phyloP scores from a whole-genome alignment of 805 yeast genomes.

The Ogataea minuta region DNA sequence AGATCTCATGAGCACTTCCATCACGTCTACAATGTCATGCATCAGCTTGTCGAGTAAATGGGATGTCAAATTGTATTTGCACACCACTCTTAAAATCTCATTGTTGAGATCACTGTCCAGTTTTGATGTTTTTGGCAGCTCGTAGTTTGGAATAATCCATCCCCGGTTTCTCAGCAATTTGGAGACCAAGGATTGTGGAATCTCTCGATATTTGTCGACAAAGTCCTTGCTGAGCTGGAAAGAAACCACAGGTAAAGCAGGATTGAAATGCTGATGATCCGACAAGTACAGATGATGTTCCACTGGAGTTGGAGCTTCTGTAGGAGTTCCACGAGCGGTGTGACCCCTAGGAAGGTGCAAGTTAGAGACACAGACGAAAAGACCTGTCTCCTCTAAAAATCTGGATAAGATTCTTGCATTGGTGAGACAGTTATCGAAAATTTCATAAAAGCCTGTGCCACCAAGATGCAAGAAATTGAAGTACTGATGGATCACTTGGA shows the following conservation, averaged over 20 bases:
- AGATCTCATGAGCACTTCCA: slow-evolving; percentile 52
- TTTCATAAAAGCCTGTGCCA: slow-evolving; percentile 60
- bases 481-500: slow-evolving; percentile 86
- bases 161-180: slow-evolving; percentile 73
- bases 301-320: slow-evolving; percentile 18
- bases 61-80: slow-evolving; percentile 64
- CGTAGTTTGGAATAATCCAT: slow-evolving; percentile 88
- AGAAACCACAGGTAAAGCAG: slow-evolving; percentile 89
- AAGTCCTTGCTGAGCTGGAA: slow-evolving; percentile 68
- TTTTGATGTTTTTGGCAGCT: slow-evolving; percentile 57
- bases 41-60: slow-evolving; percentile 60
- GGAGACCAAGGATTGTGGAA: slow-evolving; percentile 78
- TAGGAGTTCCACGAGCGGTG: slow-evolving; percentile 28
- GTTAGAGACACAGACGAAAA: slow-evolving; percentile 71
- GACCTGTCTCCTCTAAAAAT: slow-evolving; percentile 61
- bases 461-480: slow-evolving; percentile 75
- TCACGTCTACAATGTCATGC: slow-evolving; percentile 53
- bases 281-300: slow-evolving; percentile 12
- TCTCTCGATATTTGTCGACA: slow-evolving; percentile 61
- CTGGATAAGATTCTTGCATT: slow-evolving; percentile 70
- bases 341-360: slow-evolving; percentile 61
- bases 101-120: slow-evolving; percentile 37
- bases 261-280: slow-evolving; percentile 50
- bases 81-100: slow-evolving; percentile 84
- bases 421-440: slow-evolving; percentile 60